Base-by-base conservation (phyloP, 2,329 filamentous ascomycete genomes). In the Verticillium dahliae region DNA sequence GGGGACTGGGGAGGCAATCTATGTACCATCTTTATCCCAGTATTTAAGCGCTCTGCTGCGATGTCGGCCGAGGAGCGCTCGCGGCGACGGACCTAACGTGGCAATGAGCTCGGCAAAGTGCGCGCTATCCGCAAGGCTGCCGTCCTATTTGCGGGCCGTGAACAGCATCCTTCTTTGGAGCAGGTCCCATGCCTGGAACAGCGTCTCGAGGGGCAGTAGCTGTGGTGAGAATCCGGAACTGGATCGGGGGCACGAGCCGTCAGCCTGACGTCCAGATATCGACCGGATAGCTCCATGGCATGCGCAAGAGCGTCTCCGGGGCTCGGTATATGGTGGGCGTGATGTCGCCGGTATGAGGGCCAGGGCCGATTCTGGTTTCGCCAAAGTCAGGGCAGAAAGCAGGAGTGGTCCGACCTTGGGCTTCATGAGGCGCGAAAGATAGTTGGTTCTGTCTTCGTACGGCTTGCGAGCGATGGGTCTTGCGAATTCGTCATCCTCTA, bases 231-330 rank as follows among this genome's bases (percentile, higher is more conserved):
- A 38, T 45, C n/a, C 22, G 6, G 15, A 55, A 31, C 37, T 27
- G 4, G 59, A 22, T 15, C 18, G 9, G 27, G 6, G 38, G 11
- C 7, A 59, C 57, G 50, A 56, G 67, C 68, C 0, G 67, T 68
- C 1, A 72, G 65, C 3, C 68, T 68, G 14, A 69, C 66, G n/a
- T 72, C 71, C 69, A 72, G 5, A 72, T 67, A 38, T 72, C 68
- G 0, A 70, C 69, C 0, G 68, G 62, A 18, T 65, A 70, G 18
- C 66, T 67, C 69, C 69, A 71, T 7, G 61, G 34, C 1, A 69
- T 65, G 1, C 58, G 54, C 52, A 72, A 57, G 0, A 72, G 61
- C 1, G 62, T 58, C 37, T 71, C 70, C 0, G 69, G 71, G 2
- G 70, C 69, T 6, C 67, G 63, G 37, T 69, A 70, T 55, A 59